Base-by-base conservation (phyloP, 768 basidiomycete genomes). In the Phallus indusiatus region DNA sequence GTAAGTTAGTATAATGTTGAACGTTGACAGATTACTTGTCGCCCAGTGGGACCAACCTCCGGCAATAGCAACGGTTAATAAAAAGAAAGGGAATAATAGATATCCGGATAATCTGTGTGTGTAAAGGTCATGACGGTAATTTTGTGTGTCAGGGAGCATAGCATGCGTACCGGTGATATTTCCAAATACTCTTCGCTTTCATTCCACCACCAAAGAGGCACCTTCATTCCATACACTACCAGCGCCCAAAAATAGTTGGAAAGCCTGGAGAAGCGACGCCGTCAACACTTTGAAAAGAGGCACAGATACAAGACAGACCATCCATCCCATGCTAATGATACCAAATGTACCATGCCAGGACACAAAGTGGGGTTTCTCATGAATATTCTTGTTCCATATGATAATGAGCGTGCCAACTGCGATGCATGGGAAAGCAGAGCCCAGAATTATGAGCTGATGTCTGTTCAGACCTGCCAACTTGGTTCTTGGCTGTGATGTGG, bases 301-400 rank as follows among this genome's bases (percentile, higher is more conserved):
- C 17, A 22, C 12, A 14, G 36, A 47, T 2, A 42, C 33, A 58
- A 17, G 5, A 17, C 58, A 9, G 11, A 70, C 22, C 47, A 90
- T 71, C 86, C 86, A 88, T 10, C 69, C 61, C 49, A 86, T 68
- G n/a, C 77, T 72, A 37, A 82, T 67, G n/a, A 86, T 69, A 0
- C 90, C 91, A 56, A 90, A 75, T 47, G 72, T 79, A 85, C 81
- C 83, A 71, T 93, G 91, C 88, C 86, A 88, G 9, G 82, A 79
- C 4, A 76, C 78, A 61, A 88, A 85, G 66, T 92, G 90, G 4
- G 73, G 60, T 1, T 75, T 75, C 5, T 64, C 70, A 54, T 78
- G 72, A 0, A 76, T 57, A 47, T 68, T 70, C 67, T 94, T 94
- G 66, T 85, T 83, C 57, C 77, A 78, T 54, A 77, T 72, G 51